Conservation (phyloP, 2,329 filamentous ascomycete species). For the Neopestalotiopsis sp. region DNA sequence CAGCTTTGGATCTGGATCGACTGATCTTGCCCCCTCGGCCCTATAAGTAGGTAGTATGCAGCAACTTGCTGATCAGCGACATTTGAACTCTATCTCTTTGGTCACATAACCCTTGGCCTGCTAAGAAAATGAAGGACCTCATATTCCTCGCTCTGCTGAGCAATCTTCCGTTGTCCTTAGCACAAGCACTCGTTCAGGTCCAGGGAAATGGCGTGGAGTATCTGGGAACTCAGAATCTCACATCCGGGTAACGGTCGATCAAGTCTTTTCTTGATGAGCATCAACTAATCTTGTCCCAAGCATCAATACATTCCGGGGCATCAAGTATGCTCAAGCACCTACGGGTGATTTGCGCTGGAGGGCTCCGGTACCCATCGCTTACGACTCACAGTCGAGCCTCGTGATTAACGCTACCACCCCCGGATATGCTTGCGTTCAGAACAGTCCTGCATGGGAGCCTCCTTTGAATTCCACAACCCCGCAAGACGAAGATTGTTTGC, state of each 20-base stretch:
- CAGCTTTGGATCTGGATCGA: too few relatives aligned
- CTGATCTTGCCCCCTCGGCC: too few relatives aligned
- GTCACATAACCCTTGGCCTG: too few relatives aligned
- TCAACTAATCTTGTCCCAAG: not conserved
- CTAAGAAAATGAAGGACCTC: too few relatives aligned
- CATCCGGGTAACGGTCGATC: not conserved
- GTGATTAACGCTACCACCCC: not conserved
- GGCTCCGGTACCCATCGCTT: not conserved
- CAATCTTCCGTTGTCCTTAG: not conserved
- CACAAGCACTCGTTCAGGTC: not conserved
- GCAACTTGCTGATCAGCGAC: too few relatives aligned
- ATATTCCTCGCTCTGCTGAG: too few relatives aligned
- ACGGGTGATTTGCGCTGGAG: not conserved
- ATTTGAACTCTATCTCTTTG: too few relatives aligned
- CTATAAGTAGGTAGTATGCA: too few relatives aligned
- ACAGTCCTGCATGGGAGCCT: not conserved
- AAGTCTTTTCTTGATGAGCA: too few relatives aligned
- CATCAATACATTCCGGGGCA: not conserved
- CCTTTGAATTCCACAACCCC: not conserved
- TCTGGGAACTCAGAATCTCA: not conserved
- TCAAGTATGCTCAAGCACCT: not conserved
- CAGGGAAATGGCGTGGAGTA: not conserved
- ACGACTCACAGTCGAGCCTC: not conserved
- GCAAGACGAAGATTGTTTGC: not conserved
- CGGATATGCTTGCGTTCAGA: not conserved